phyloP scores from a whole-genome alignment of 129 eudicot species.

The Ambrosia artemisiifolia region DNA sequence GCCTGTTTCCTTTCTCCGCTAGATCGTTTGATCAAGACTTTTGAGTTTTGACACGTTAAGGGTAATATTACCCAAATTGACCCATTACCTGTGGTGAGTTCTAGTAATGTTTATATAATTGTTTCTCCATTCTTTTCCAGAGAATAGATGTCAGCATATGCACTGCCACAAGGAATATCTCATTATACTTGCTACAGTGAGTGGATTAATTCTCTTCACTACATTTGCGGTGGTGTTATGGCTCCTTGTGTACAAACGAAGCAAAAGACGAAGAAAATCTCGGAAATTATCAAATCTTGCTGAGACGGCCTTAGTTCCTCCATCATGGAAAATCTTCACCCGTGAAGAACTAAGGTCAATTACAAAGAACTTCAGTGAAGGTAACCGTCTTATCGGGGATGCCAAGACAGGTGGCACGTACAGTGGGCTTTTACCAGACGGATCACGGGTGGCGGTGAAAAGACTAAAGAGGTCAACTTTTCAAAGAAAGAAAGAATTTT shows the following conservation, averaged over 20 bases:
- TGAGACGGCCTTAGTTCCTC: constrained; percentile 73
- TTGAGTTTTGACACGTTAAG: background rate
- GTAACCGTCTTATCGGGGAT: constrained; percentile 89
- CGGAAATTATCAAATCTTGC: constrained; percentile 66
- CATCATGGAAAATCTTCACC: constrained; percentile 83
- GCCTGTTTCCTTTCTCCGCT: background rate
- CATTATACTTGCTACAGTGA: constrained; percentile 75
- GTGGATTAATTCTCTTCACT: constrained; percentile 79
- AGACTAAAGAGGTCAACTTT: constrained; percentile 84
- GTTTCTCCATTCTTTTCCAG: constrained; percentile 32
- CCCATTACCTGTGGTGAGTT: background rate
- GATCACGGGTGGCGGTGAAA: constrained; percentile 84
- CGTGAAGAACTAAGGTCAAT: constrained; percentile 79
- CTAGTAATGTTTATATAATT: background rate
- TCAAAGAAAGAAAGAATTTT: constrained; percentile 93
- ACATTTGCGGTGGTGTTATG: constrained; percentile 72
- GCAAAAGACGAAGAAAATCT: constrained; percentile 69
- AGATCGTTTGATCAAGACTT: background rate
- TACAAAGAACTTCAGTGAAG: constrained; percentile 93
- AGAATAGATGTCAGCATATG: constrained; percentile 58
- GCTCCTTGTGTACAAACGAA: constrained; percentile 70
- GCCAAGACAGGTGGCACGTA: constrained; percentile 97
- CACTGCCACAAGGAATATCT: constrained; percentile 80
- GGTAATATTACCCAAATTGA: background rate
- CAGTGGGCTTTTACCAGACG: constrained; percentile 78